Percentiles rank a stretch among this genome's conserved stretches.
Conservation (phyloP, 2,329 filamentous ascomycete genomes). For the Neopestalotiopsis rosae region DNA sequence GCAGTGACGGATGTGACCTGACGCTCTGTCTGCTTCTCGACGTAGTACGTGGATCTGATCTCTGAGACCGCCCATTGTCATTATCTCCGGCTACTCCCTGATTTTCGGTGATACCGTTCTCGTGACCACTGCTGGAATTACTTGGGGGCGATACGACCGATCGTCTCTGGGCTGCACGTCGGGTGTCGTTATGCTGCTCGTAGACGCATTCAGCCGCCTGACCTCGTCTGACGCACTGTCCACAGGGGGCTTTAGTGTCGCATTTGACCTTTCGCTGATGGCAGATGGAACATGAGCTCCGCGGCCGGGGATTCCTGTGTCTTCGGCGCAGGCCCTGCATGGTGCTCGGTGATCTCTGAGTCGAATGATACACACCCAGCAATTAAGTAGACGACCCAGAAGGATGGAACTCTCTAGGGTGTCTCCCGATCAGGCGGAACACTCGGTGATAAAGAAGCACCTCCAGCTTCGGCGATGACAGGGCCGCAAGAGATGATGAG, state of each 20-base stretch:
- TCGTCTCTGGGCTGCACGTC: background rate
- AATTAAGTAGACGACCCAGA: background rate
- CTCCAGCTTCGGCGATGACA: background rate
- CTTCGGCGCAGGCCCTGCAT: background rate
- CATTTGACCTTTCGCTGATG: background rate
- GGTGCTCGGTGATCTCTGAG: background rate
- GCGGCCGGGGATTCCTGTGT: background rate
- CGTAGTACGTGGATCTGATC: background rate
- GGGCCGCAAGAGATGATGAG: background rate
- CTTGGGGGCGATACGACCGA: background rate
- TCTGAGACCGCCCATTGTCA: background rate
- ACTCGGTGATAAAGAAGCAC: background rate
- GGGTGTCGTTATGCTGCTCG: background rate
- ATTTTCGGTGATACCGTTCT: background rate
- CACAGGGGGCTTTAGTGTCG: background rate
- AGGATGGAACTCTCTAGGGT: background rate
- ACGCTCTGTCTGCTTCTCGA: background rate
- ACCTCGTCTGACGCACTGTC: background rate
- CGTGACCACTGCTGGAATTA: background rate
- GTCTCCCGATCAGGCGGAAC: background rate
- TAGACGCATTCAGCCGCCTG: background rate
- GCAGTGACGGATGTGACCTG: background rate
- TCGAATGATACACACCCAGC: too few relatives aligned
- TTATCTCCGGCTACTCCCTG: background rate
- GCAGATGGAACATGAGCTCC: background rate